These are phyloP conservation scores for Hortaea sp. DNA, from an alignment of 2,329 filamentous ascomycete species.

Conservation along the genomic window DNA sequence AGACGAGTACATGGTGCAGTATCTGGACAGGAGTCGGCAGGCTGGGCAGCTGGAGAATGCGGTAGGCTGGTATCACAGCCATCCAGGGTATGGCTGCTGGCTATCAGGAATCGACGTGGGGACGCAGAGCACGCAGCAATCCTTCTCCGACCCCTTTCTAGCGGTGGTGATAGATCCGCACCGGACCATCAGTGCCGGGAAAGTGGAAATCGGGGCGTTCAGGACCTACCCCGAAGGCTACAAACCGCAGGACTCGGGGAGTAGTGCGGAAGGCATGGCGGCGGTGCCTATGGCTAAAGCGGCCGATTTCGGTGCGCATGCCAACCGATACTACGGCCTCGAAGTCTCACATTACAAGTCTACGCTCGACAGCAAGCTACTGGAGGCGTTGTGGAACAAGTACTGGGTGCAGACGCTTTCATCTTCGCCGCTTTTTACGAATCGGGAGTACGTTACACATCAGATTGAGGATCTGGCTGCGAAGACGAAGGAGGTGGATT, in stretches of 20 bases:
- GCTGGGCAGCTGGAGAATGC: constrained; percentile 78
- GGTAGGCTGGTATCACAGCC: constrained; percentile 96
- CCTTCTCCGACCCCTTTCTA: constrained; percentile 79
- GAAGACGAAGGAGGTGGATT: constrained; percentile 53
- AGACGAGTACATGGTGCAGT: constrained; percentile 93
- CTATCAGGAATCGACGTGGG: constrained; percentile 89
- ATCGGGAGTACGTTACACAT: constrained; percentile 84
- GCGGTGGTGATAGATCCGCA: constrained; percentile 96
- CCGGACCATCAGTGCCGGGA: constrained; percentile 84
- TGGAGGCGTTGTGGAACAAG: constrained; percentile 94
- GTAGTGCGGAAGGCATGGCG: constrained; percentile 51
- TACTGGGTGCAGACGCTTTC: constrained; percentile 97
- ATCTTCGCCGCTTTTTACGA: constrained; percentile 80
- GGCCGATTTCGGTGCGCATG: constrained; percentile 90
- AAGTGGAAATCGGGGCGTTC: constrained; percentile 96
- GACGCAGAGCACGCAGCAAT: constrained; percentile 79
- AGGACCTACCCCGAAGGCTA: constrained; percentile 75
- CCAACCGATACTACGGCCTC: constrained; percentile 79
- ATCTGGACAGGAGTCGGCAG: constrained; percentile 65
- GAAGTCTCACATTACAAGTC: constrained; percentile 94
- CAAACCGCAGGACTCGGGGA: constrained; percentile 39
- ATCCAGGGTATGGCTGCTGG: constrained; percentile 98
- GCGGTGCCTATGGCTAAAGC: constrained; percentile 87
- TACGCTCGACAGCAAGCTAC: constrained; percentile 72
- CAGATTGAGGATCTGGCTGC: constrained; percentile 81